Evolutionary conservation across 345 rosid genomes (phyloP).

Genomic region (Moricandia arvensis): DNA sequence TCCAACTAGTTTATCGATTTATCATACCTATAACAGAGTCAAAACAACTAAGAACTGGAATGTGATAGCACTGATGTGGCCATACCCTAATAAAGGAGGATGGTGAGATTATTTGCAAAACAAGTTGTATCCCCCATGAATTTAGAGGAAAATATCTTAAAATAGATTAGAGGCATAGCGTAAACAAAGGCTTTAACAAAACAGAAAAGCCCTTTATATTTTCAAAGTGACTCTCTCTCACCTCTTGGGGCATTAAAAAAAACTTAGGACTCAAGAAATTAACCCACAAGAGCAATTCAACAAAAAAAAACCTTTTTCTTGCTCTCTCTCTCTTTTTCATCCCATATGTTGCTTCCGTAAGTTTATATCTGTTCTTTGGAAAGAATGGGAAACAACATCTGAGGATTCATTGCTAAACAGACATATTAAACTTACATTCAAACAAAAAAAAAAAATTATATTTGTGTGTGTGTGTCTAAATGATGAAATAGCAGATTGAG

Average conservation of each 20-base stretch:
- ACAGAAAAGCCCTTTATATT: slow-evolving; percentile 33
- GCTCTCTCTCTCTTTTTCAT: slow-evolving; percentile 23
- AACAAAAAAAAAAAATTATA: background rate
- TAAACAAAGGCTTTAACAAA: slow-evolving; percentile 32
- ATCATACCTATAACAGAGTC: slow-evolving; percentile 14
- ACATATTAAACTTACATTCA: slow-evolving; percentile 9
- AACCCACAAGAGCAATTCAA: slow-evolving; percentile 12
- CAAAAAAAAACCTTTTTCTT: slow-evolving; percentile 23
- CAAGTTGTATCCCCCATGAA: slow-evolving; percentile 14
- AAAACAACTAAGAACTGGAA: slow-evolving; percentile 24
- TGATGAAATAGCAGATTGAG: slow-evolving; percentile 34
- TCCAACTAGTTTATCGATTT: slow-evolving; percentile 13
- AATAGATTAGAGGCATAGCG: slow-evolving; percentile 34
- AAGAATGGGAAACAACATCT: slow-evolving; percentile 28
- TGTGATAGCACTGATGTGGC: slow-evolving; percentile 21
- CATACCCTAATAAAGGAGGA: slow-evolving; percentile 26
- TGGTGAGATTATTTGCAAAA: slow-evolving; percentile 21
- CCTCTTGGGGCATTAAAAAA: slow-evolving; percentile 13
- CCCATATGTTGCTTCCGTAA: slow-evolving; percentile 35
- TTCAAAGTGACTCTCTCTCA: slow-evolving; percentile 28
- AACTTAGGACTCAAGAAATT: slow-evolving; percentile 28
- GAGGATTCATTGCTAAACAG: slow-evolving; percentile 31
- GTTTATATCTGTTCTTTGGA: background rate
- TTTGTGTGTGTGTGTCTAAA: background rate
- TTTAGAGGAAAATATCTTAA: slow-evolving; percentile 18